These are phyloP conservation scores for Colletotrichum euphorbiae DNA, from an alignment of 2,329 filamentous ascomycete species.

Conservation along the genomic window DNA sequence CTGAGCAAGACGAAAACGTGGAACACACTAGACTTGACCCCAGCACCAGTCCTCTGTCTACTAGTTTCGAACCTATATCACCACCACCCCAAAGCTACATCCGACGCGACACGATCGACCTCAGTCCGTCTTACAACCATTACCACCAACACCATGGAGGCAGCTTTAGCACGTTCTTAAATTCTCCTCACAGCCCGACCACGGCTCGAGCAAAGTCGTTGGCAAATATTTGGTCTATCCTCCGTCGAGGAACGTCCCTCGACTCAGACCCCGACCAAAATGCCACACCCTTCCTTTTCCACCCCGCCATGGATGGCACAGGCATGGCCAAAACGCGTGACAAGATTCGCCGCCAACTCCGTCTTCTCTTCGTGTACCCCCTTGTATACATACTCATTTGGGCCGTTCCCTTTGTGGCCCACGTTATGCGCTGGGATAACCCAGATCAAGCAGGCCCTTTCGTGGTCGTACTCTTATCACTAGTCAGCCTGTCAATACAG, in stretches of 20 bases:
- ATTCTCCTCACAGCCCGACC: constrained; percentile 30
- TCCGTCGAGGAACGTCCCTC: constrained; percentile 38
- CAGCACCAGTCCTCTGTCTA: constrained; percentile 28
- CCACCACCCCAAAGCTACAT: constrained; percentile 35
- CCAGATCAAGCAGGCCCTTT: constrained; percentile 55
- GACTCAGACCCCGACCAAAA: constrained; percentile 37
- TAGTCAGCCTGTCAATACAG: constrained; percentile 72
- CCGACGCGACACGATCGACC: constrained; percentile 33
- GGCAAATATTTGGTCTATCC: constrained; percentile 45
- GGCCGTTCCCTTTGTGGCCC: constrained; percentile 76
- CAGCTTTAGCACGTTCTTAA: constrained; percentile 28
- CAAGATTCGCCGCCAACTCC: constrained; percentile 74
- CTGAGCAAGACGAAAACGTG: constrained; percentile 9
- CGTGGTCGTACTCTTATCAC: constrained; percentile 64
- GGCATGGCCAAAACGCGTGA: constrained; percentile 57
- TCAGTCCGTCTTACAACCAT: background rate
- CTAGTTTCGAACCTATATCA: constrained; percentile 32
- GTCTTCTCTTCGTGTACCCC: constrained; percentile 81
- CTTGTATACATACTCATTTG: constrained; percentile 78
- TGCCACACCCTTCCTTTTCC: constrained; percentile 34
- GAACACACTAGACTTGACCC: background rate
- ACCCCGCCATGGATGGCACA: constrained; percentile 42
- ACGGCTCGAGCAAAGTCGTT: constrained; percentile 42
- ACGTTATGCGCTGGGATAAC: constrained; percentile 68
- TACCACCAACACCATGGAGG: background rate